Percentiles rank a stretch among this genome's conserved stretches.
phyloP scores from a whole-genome alignment of 2,329 filamentous ascomycete genomes.

The Trichophyton equinum region DNA sequence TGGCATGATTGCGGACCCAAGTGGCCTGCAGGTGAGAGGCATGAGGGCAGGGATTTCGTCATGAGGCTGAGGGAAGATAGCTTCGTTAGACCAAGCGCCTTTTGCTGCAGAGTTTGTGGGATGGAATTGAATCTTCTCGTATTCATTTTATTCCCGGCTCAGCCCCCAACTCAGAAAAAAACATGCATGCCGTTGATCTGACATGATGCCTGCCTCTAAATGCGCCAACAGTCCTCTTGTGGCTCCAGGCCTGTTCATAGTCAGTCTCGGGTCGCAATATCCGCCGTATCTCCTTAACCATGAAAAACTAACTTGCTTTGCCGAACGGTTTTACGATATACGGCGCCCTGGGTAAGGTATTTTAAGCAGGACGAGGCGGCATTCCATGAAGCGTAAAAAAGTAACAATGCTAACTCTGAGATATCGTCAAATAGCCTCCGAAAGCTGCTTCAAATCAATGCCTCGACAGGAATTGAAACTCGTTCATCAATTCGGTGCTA shows the following conservation, averaged over 20 bases:
- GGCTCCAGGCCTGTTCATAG: slow-evolving; percentile 11
- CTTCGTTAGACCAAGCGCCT: too few species aligned
- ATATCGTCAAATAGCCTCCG: not conserved
- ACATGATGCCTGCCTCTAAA: too few species aligned
- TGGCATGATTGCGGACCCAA: slow-evolving; percentile 25
- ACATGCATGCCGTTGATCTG: too few species aligned
- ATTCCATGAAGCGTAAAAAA: not conserved
- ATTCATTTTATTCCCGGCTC: too few species aligned
- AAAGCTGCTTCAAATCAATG: not conserved
- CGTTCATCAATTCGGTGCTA: not conserved
- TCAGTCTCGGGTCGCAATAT: slow-evolving; percentile 11
- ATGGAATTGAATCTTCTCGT: too few species aligned
- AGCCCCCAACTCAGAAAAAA: too few species aligned
- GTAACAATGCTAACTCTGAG: not conserved
- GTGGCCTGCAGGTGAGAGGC: too few species aligned
- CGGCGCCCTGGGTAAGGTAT: not conserved
- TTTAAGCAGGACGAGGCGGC: not conserved
- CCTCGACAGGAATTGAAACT: not conserved
- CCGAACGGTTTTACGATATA: not conserved
- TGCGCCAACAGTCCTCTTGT: too few species aligned
- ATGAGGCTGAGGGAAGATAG: too few species aligned
- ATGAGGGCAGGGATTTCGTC: too few species aligned
- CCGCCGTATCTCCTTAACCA: not conserved
- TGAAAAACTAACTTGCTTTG: not conserved
- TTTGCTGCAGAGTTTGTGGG: too few species aligned